Evolutionary conservation across 805 yeast genomes (phyloP).

Genomic region (Saturnispora sekii): DNA sequence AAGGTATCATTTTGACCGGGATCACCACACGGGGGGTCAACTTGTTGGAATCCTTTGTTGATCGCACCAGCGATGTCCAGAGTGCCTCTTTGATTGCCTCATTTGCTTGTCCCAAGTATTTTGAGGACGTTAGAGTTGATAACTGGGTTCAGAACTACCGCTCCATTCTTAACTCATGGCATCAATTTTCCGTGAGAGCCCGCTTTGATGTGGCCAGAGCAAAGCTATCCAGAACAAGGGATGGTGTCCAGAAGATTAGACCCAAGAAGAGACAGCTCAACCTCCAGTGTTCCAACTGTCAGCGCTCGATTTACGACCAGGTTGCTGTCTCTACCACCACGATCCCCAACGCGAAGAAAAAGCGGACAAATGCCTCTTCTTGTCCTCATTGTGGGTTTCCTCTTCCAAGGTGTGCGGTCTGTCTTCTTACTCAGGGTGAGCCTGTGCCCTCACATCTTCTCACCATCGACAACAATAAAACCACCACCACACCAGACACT

Average conservation of each 20-base stretch:
- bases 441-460: slow-evolving; percentile 36
- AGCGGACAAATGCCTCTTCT: slow-evolving; percentile 11
- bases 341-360: background rate
- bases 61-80: slow-evolving; percentile 83
- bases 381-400: slow-evolving; percentile 88
- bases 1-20: slow-evolving; percentile 88
- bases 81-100: slow-evolving; percentile 78
- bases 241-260: slow-evolving; percentile 38
- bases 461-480: background rate
- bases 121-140: slow-evolving; percentile 60
- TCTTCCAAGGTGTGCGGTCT: slow-evolving; percentile 84
- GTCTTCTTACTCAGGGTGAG: slow-evolving; percentile 69
- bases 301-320: slow-evolving; percentile 45
- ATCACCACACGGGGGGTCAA: slow-evolving; percentile 77
- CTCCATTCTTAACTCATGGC: slow-evolving; percentile 67
- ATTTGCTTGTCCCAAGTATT: slow-evolving; percentile 78
- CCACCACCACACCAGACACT: background rate
- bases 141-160: slow-evolving; percentile 73
- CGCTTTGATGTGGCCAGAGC: slow-evolving; percentile 75
- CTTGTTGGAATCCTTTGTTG: slow-evolving; percentile 76
- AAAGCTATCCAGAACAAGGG: slow-evolving; percentile 44
- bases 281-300: slow-evolving; percentile 76
- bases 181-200: slow-evolving; percentile 67
- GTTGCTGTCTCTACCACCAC: slow-evolving; percentile 2
- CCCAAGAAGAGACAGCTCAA: slow-evolving; percentile 65